Evolutionary conservation across 768 basidiomycete genomes (phyloP).

Genomic region (Pulveroboletus sp.): DNA sequence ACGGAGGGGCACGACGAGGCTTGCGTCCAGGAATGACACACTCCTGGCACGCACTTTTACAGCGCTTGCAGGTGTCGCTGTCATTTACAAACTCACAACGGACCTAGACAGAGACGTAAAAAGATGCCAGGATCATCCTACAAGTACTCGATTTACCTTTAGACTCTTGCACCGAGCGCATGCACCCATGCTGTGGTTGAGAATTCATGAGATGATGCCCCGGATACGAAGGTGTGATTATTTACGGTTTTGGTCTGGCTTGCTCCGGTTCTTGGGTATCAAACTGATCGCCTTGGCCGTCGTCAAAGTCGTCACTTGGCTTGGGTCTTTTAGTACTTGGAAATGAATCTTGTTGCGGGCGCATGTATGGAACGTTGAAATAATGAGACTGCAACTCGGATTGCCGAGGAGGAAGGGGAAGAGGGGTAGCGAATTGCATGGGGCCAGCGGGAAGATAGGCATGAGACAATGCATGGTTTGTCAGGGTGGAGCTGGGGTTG

Average conservation of each 20-base stretch:
- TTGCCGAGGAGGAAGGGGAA: constrained; percentile 25
- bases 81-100: constrained; percentile 75
- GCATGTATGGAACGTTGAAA: constrained; percentile 9
- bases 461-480: constrained; percentile 6
- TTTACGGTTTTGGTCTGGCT: constrained; percentile 24
- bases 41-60: constrained; percentile 65
- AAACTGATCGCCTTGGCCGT: constrained; percentile 10
- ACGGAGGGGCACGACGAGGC: constrained; percentile 79
- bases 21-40: constrained; percentile 84
- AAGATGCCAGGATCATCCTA: neutral
- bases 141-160: constrained; percentile 36
- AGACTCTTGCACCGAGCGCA: constrained; percentile 68
- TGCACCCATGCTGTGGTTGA: constrained; percentile 46
- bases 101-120: constrained; percentile 42
- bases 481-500: constrained; percentile 1
- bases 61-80: constrained; percentile 74
- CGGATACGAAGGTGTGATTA: neutral
- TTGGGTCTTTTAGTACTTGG: constrained; percentile 21
- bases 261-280: constrained; percentile 25
- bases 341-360: neutral
- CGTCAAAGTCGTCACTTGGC: constrained; percentile 16
- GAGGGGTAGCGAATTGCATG: constrained; percentile 31
- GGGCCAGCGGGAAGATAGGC: constrained; percentile 23
- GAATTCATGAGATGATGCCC: constrained; percentile 3
- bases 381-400: constrained; percentile 30